These are phyloP conservation scores for Nannizziopsis arthrosporioides DNA, from an alignment of 2,329 filamentous ascomycete species.

Conservation along the genomic window DNA sequence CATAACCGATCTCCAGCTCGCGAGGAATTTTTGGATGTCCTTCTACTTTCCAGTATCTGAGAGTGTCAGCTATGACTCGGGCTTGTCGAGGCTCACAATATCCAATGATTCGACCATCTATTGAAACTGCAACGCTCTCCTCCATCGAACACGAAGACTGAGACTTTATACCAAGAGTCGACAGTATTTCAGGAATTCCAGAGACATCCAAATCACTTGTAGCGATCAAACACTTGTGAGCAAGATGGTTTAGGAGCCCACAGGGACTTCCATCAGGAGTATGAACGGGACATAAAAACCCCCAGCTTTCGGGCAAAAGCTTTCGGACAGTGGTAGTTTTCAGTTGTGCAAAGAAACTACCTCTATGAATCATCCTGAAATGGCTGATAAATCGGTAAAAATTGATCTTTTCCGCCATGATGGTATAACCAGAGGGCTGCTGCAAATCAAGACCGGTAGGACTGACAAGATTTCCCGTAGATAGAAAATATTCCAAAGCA, in stretches of 20 bases:
- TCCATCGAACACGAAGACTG: constrained; percentile 66
- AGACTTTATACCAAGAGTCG: constrained; percentile 66
- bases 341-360: constrained; percentile 94
- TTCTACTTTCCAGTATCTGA: constrained; percentile 92
- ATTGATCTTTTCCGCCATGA: constrained; percentile 97
- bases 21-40: constrained; percentile 67
- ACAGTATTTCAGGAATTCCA: constrained; percentile 58
- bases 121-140: constrained; percentile 76
- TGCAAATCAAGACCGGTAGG: constrained; percentile 87
- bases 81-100: constrained; percentile 82
- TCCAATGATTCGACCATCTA: constrained; percentile 81
- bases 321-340: constrained; percentile 97
- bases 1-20: constrained; percentile 81
- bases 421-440: constrained; percentile 86
- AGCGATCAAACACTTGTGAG: constrained; percentile 86
- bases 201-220: constrained; percentile 65
- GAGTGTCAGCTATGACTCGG: constrained; percentile 66
- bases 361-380: constrained; percentile 97
- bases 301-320: constrained; percentile 91
- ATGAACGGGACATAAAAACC: constrained; percentile 92
- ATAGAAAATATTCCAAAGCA: constrained; percentile 86
- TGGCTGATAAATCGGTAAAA: constrained; percentile 97
- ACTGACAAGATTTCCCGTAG: constrained; percentile 86
- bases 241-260: constrained; percentile 84
- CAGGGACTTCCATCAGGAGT: constrained; percentile 94